Conservation (phyloP, 768 basidiomycete genomes). For the Kwoniella sp. region DNA sequence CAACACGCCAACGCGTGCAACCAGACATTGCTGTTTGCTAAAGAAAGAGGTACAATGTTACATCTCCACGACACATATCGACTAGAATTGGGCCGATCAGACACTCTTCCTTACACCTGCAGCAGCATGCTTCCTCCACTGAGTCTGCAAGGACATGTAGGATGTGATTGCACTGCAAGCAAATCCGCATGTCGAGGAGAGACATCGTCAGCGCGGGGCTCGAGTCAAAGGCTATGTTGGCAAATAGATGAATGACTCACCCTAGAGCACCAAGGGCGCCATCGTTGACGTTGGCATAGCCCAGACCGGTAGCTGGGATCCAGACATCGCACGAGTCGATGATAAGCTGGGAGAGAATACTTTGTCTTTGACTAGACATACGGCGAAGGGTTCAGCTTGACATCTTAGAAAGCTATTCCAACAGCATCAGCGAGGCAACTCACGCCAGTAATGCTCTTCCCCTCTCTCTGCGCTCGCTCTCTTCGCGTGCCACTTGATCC, state of each 20-base stretch:
- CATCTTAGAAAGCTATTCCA: constrained; percentile 54
- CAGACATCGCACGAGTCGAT: constrained; percentile 84
- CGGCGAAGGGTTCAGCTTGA: constrained; percentile 43
- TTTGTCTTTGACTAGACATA: constrained; percentile 61
- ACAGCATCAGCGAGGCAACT: too few species aligned
- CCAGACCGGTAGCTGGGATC: constrained; percentile 83
- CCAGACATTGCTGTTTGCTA: too few species aligned
- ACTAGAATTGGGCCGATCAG: not conserved
- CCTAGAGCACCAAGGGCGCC: constrained; percentile 83
- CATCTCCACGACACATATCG: not conserved
- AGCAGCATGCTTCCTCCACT: constrained; percentile 50
- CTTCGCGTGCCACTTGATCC: constrained; percentile 54
- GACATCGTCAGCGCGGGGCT: not conserved
- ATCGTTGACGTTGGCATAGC: constrained; percentile 75
- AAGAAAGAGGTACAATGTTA: not conserved
- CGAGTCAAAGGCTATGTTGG: not conserved
- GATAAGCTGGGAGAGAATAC: constrained; percentile 74
- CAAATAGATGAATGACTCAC: constrained; percentile 62
- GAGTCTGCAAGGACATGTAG: constrained; percentile 52
- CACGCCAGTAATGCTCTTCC: constrained; percentile 62
- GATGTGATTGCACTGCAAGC: constrained; percentile 47
- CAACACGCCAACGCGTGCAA: too few species aligned
- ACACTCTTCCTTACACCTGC: constrained; percentile 29
- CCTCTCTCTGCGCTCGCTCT: constrained; percentile 73
- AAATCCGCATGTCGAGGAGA: too few species aligned